Evolutionary conservation across 2,329 filamentous ascomycete species (phyloP), one percentile per base, ranked within the genome.

Genomic region (Leptographium flavum): DNA sequence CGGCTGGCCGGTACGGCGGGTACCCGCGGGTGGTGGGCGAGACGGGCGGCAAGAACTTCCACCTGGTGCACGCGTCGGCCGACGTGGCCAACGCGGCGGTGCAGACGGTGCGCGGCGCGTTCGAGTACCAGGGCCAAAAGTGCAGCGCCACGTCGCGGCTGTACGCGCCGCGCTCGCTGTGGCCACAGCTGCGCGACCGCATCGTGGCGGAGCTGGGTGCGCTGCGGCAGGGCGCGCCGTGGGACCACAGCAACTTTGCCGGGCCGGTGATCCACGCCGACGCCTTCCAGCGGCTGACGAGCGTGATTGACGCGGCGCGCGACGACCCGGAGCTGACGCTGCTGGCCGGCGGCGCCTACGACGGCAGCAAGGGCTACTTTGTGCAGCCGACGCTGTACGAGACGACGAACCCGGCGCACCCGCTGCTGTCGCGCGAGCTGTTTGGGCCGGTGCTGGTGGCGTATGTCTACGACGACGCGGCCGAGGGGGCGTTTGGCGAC

Each of bases 1-100:
- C 84, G 5, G 79, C 87, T 57, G 86, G 83, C 51, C 82, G 77
- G 48, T 96, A 94, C 67, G 71, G 72, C 51, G 79, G 82, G 55
- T 96, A 95, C 54, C 69, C 69, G 1, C 58, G 67, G 2, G 58
- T 72, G 27, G 64, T 72, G 2, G 69, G 68, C 45, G 69, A 73
- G 59, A 73, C 69, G 1, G 63, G 66, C 42, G 69, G 69, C 42
- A 73, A 73, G 63, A 73, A 73, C 56, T 72, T 71, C 59, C 67
- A 69, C 35, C 55, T 73, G 17, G 50, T 73, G 32, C 69, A 73
- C 54, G 50, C 57, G 0, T 65, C 67, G 2, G 68, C 67, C 13
- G 66, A 71, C 47, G 52, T 71, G 35, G 55, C 57, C n/a, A 69
- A 65, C 49, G 67, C 67, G 1, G 68, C 60, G 10, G 54, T 63